Conservation (phyloP, 139 green algal species). For the Coelastrella sp. region DNA sequence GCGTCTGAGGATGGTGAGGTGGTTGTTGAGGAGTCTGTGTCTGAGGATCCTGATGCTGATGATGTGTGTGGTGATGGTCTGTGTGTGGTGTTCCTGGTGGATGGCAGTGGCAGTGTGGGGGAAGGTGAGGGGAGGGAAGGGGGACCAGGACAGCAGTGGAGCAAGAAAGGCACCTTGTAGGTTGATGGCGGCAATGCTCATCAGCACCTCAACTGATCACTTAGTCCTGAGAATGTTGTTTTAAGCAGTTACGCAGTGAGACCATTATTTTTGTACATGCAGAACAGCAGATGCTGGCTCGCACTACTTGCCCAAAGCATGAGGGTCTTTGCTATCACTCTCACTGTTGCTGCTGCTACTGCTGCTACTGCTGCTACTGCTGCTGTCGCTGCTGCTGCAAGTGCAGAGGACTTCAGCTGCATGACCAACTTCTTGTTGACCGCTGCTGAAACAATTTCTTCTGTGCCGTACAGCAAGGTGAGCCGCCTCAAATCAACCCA, state of each 20-base stretch:
- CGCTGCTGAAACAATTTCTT: neutral
- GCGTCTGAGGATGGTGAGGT: neutral
- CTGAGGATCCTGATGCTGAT: neutral
- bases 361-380: neutral
- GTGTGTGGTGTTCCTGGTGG: conserved; percentile 64
- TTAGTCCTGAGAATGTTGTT: too few species aligned
- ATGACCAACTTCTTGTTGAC: conserved; percentile 52
- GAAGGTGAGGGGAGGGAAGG: conserved; percentile 30
- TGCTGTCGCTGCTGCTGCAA: neutral
- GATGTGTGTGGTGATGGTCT: neutral
- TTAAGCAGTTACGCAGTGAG: too few species aligned
- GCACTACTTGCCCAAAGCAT: too few species aligned
- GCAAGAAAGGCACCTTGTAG: too few species aligned
- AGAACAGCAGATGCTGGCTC: too few species aligned
- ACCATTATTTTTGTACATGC: too few species aligned
- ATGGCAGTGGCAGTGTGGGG: conserved; percentile 49
- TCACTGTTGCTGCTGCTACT: too few species aligned
- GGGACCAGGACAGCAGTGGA: too few species aligned
- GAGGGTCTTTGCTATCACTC: too few species aligned
- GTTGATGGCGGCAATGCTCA: neutral
- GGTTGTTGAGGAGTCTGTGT: neutral
- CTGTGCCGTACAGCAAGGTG: conserved; percentile 13
- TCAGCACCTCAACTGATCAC: neutral
- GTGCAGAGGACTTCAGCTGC: conserved; percentile 55
- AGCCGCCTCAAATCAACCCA: too few species aligned